Conservation (phyloP, 1,284 basidiomycete species). For the Volvariella surrecta region DNA sequence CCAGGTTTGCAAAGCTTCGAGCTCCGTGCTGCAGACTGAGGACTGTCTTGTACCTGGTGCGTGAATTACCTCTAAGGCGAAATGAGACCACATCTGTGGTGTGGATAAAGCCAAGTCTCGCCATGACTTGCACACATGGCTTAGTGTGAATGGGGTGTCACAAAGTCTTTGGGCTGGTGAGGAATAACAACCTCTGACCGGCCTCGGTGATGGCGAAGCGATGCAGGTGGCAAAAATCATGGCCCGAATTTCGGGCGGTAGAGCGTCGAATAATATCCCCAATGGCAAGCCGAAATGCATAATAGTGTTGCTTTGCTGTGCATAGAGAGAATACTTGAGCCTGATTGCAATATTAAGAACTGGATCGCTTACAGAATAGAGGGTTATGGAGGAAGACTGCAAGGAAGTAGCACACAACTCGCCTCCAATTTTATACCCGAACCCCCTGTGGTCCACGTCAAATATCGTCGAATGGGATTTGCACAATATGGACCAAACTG, state of each 20-base stretch:
- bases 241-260: slow-evolving; percentile 28
- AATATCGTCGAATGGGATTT: too few relatives aligned
- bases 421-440: too few relatives aligned
- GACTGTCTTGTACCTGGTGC: slow-evolving; percentile 10
- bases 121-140: slow-evolving; percentile 29
- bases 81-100: slow-evolving; percentile 31
- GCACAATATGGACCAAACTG: too few relatives aligned
- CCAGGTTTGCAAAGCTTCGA: slow-evolving; percentile 22
- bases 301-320: not conserved
- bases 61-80: slow-evolving; percentile 19
- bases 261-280: slow-evolving; percentile 16
- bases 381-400: too few relatives aligned
- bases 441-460: too few relatives aligned
- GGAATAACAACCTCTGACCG: not conserved
- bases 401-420: too few relatives aligned
- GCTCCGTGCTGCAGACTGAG: slow-evolving; percentile 11
- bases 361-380: too few relatives aligned
- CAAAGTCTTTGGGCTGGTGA: too few relatives aligned
- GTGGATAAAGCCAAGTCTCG: slow-evolving; percentile 21
- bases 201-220: not conserved
- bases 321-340: too few relatives aligned
- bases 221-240: slow-evolving; percentile 22
- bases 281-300: not conserved
- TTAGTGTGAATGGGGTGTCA: slow-evolving; percentile 20
- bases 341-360: too few relatives aligned